Evolutionary conservation across 2,329 filamentous ascomycete genomes (phyloP).

Genomic region (Myriosclerotinia duriaeana): DNA sequence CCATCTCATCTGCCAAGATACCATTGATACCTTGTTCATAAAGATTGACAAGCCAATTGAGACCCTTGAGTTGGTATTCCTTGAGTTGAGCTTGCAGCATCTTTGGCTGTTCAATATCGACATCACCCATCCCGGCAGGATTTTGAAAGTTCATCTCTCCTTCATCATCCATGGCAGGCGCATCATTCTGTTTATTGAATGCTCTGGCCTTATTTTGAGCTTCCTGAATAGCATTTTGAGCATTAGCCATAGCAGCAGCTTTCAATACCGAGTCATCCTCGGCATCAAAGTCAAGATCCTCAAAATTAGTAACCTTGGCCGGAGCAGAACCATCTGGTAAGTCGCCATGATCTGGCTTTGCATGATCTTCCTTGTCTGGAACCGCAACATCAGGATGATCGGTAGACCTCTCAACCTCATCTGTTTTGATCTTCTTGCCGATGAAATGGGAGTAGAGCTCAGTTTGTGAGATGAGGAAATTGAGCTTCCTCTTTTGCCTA

Average conservation of each 20-base stretch:
- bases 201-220: conserved; percentile 89
- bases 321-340: conserved; percentile 55
- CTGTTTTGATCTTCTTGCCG: conserved; percentile 97
- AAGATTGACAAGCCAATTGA: conserved; percentile 98
- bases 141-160: conserved; percentile 99
- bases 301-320: conserved; percentile 85
- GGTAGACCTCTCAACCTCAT: conserved; percentile 87
- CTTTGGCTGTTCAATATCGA: conserved; percentile 91
- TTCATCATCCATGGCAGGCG: conserved; percentile 77
- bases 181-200: conserved; percentile 74
- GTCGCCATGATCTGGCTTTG: conserved; percentile 42
- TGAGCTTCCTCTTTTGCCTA: conserved; percentile 96
- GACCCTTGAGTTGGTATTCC: conserved; percentile 97
- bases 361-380: conserved; percentile 46
- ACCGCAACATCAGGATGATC: conserved; percentile 72
- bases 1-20: conserved; percentile 98
- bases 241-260: conserved; percentile 88
- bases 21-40: conserved; percentile 99
- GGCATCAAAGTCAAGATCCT: conserved; percentile 92
- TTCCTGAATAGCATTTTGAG: conserved; percentile 91
- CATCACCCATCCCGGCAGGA: conserved; percentile 88
- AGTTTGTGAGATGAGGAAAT: conserved; percentile 98
- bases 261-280: conserved; percentile 83
- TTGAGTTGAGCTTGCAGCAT: conserved; percentile 92
- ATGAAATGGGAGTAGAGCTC: conserved; percentile 99